These are phyloP conservation scores for Saksenaea oblongispora DNA, from an alignment of 371 early-diverging fungal species.

Conservation along the genomic window DNA sequence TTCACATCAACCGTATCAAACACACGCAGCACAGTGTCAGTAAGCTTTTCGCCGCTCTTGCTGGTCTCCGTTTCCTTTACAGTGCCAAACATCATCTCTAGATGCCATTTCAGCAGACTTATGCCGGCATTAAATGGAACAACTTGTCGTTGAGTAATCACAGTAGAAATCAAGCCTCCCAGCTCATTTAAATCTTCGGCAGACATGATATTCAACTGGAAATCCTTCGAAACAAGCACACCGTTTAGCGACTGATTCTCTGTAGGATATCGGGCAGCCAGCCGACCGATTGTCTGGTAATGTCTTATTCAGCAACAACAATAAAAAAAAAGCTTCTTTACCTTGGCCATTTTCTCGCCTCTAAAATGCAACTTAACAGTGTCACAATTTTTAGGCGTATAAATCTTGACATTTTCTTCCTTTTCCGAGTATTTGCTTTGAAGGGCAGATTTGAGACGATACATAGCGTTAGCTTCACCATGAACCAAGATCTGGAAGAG, in stretches of 20 bases:
- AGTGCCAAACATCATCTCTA: constrained; percentile 91
- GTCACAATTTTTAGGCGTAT: constrained; percentile 96
- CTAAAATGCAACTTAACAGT: constrained; percentile 90
- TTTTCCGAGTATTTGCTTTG: constrained; percentile 82
- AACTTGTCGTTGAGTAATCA: constrained; percentile 77
- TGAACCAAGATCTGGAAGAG: constrained; percentile 90
- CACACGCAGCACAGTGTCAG: constrained; percentile 54
- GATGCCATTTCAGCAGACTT: constrained; percentile 82
- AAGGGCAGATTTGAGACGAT: constrained; percentile 91
- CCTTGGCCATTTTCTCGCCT: constrained; percentile 94
- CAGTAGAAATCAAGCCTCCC: constrained; percentile 76
- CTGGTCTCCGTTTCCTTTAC: constrained; percentile 37
- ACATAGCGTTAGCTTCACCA: constrained; percentile 99
- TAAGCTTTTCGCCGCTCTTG: constrained; percentile 18
- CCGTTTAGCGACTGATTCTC: constrained; percentile 74
- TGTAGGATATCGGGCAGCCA: constrained; percentile 74
- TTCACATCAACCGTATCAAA: constrained; percentile 81
- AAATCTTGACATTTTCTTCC: constrained; percentile 83
- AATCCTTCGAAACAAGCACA: constrained; percentile 88
- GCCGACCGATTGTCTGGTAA: constrained; percentile 75
- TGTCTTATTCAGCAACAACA: background rate
- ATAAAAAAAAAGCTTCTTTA: constrained; percentile 18
- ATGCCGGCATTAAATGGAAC: constrained; percentile 81
- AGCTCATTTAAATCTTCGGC: constrained; percentile 78
- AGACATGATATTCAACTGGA: constrained; percentile 84